Percentiles rank a stretch among this genome's conserved stretches.
These are phyloP conservation scores for Pichia exigua DNA, from an alignment of 805 yeast genomes.

Conservation along the genomic window DNA sequence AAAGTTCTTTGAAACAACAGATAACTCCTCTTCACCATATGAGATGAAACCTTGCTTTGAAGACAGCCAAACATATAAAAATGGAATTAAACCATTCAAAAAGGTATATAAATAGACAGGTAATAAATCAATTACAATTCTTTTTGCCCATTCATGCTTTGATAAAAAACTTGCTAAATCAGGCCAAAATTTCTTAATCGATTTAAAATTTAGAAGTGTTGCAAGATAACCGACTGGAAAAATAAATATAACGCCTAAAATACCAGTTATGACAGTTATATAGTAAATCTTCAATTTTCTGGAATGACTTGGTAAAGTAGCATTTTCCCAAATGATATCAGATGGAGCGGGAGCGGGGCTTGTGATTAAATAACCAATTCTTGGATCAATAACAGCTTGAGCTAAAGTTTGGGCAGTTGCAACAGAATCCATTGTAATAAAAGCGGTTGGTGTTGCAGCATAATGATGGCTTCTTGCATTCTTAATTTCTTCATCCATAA, in stretches of 20 bases:
- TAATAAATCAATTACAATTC: conserved; percentile 75
- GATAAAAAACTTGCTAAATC: conserved; percentile 60
- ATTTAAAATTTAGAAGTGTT: conserved; percentile 67
- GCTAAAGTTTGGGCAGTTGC: conserved; percentile 96
- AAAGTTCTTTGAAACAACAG: conserved; percentile 86
- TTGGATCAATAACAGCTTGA: conserved; percentile 88
- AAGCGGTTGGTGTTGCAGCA: conserved; percentile 84
- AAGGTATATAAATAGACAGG: conserved; percentile 89
- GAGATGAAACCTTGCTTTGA: conserved; percentile 83
- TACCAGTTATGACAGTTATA: conserved; percentile 59
- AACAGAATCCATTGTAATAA: conserved; percentile 89
- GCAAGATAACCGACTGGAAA: conserved; percentile 84
- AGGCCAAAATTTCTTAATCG: conserved; percentile 80
- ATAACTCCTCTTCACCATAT: conserved; percentile 85
- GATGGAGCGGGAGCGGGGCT: conserved; percentile 92
- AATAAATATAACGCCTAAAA: conserved; percentile 64
- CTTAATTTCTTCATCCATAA: conserved; percentile 61
- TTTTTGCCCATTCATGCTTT: conserved; percentile 62
- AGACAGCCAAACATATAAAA: conserved; percentile 76
- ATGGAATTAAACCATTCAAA: conserved; percentile 77
- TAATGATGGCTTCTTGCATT: conserved; percentile 61
- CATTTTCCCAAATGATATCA: conserved; percentile 88
- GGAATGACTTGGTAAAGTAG: conserved; percentile 70
- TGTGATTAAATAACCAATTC: conserved; percentile 75
- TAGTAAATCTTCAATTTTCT: conserved; percentile 55